Percentiles rank a stretch among this genome's conserved stretches.
phyloP scores from a whole-genome alignment of 768 basidiomycete genomes.

The Paxillus rubicundulus region DNA sequence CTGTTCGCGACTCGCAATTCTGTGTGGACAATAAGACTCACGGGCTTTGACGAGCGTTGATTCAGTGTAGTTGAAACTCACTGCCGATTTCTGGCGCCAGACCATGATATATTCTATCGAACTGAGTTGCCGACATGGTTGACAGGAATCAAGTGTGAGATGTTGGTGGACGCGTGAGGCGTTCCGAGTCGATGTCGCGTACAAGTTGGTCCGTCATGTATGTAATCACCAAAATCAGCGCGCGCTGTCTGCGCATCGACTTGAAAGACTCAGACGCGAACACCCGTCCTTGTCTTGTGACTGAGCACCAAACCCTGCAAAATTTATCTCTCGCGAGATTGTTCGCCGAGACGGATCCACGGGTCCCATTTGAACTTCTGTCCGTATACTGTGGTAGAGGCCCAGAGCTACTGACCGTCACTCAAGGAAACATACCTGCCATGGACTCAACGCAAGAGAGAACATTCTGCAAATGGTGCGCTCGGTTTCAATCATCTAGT shows the following conservation, averaged over 20 bases:
- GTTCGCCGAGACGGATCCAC: neutral
- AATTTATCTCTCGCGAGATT: neutral
- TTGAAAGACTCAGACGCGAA: too few relatives aligned
- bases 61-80: conserved; percentile 42
- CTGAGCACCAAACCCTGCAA: neutral
- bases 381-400: neutral
- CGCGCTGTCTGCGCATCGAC: too few relatives aligned
- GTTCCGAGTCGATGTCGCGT: neutral
- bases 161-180: conserved; percentile 31
- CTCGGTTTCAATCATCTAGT: neutral
- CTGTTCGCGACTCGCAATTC: conserved; percentile 86
- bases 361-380: neutral
- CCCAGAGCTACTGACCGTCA: neutral
- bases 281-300: neutral
- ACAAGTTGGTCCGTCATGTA: too few relatives aligned
- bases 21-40: conserved; percentile 28
- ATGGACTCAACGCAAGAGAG: conserved; percentile 55
- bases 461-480: conserved; percentile 91
- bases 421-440: neutral
- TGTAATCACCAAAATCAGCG: too few relatives aligned
- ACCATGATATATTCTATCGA: conserved; percentile 81
- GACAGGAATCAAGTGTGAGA: conserved; percentile 4
- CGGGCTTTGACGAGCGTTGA: neutral
- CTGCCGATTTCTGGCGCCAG: conserved; percentile 74
- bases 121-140: conserved; percentile 68